Evolutionary conservation across 768 basidiomycete species (phyloP).

Genomic region (Erythrobasidium yunnanense): DNA sequence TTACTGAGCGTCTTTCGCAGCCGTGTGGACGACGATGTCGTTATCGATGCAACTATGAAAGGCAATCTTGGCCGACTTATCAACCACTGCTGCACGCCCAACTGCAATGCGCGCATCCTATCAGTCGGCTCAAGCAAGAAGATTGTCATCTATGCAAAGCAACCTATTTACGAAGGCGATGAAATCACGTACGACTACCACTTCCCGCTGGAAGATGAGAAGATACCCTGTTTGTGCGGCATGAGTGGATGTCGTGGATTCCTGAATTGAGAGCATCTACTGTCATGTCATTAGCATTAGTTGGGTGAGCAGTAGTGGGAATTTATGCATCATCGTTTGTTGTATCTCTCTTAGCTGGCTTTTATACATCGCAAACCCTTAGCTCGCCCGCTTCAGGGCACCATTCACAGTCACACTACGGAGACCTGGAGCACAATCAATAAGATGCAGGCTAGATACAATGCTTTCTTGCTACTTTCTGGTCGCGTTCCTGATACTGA

Average conservation of each 20-base stretch:
- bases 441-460: too few relatives aligned
- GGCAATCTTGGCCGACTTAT: constrained; percentile 96
- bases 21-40: constrained; percentile 91
- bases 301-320: too few relatives aligned
- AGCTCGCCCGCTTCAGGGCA: not conserved
- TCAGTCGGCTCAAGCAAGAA: constrained; percentile 47
- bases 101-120: constrained; percentile 49
- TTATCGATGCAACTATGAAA: constrained; percentile 98
- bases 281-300: not conserved
- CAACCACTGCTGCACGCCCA: constrained; percentile 94
- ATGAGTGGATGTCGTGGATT: constrained; percentile 83
- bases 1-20: not conserved
- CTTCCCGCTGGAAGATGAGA: constrained; percentile 94
- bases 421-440: not conserved
- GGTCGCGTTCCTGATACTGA: too few relatives aligned
- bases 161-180: constrained; percentile 87
- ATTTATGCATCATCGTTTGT: not conserved
- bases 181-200: constrained; percentile 99
- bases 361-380: not conserved
- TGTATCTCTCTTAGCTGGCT: not conserved
- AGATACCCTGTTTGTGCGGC: constrained; percentile 80
- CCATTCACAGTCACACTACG: not conserved
- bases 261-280: constrained; percentile 59
- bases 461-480: too few relatives aligned
- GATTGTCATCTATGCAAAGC: constrained; percentile 98